Evolutionary conservation across 495 filamentous ascomycete species (phyloP), one percentile per base, ranked within the genome.

Genomic region (Polyplosphaeria fusca): DNA sequence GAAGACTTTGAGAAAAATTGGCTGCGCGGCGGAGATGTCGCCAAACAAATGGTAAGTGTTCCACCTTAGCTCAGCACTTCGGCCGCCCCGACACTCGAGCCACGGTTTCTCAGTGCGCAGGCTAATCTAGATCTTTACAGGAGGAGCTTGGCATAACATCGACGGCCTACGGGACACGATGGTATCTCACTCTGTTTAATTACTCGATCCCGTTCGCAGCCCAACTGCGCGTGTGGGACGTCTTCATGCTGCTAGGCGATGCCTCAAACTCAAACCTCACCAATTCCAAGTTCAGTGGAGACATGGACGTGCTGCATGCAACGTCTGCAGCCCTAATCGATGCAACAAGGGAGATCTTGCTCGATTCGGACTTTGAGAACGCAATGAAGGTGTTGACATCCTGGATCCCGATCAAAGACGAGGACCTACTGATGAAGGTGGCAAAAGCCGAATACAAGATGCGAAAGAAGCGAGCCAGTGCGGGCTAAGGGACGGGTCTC

Each of bases 131-230:
- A 44, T 45, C n/a, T 16, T 53, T 39, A 43, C 69, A 92, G 88
- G 81, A 79, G 45, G 87, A 93, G 62, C 77, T 96, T 16, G 76
- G 78, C 42, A 93, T 99, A 59, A 80, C 86, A 38, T 82, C 91
- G 16, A 99, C 91, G 4, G 85, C 91, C 19, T 99, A 96, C 69
- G 94, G 91, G 26, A 96, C 92, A 0, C 77, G 91, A 24, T 99
- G 93, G 93, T 99, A 99, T 68, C 79, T 99, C 25, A 99, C 93
- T 2, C 79, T 99, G 4, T 99, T 99, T 78, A 96, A 96, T 72
- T 87, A 96, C 61, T 94, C 89, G 16, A 89, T 99, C 55, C 93
- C 93, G 2, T 99, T 97, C 65, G 81, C 89, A 0, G 94, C 94
- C 9, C 93, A 99, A 67, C 86, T 99, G n/a, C 86, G 93, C 43